Percentiles rank a stretch among this genome's conserved stretches.
phyloP scores from a whole-genome alignment of 306 rosid species.

The Potentilla sterilis region DNA sequence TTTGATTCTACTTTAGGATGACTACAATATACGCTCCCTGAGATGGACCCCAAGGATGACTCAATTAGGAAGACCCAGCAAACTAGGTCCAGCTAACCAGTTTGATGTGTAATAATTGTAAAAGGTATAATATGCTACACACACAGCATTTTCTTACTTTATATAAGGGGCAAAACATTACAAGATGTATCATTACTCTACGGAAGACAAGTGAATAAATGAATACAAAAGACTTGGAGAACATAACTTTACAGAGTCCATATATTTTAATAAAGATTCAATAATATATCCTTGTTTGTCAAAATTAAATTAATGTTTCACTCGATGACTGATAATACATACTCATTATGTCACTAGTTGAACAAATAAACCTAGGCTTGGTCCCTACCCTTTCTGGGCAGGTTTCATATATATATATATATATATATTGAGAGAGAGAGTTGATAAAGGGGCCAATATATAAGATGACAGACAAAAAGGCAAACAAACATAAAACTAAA shows the following conservation, averaged over 20 bases:
- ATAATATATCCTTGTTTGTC: not conserved
- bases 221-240: not conserved
- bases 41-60: not conserved
- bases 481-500: not conserved
- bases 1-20: not conserved
- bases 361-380: not conserved
- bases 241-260: not conserved
- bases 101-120: not conserved
- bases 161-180: not conserved
- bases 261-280: not conserved
- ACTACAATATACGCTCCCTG: not conserved
- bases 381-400: not conserved
- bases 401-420: not conserved
- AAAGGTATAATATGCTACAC: not conserved
- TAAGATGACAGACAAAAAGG: not conserved
- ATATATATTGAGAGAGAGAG: not conserved
- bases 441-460: not conserved
- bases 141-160: not conserved
- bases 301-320: not conserved
- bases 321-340: not conserved
- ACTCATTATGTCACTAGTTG: not conserved
- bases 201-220: not conserved
- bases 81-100: not conserved
- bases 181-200: not conserved
- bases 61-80: not conserved